These are phyloP conservation scores for Pseudocercospora macadamiae DNA, from an alignment of 2,329 filamentous ascomycete species.

Conservation along the genomic window DNA sequence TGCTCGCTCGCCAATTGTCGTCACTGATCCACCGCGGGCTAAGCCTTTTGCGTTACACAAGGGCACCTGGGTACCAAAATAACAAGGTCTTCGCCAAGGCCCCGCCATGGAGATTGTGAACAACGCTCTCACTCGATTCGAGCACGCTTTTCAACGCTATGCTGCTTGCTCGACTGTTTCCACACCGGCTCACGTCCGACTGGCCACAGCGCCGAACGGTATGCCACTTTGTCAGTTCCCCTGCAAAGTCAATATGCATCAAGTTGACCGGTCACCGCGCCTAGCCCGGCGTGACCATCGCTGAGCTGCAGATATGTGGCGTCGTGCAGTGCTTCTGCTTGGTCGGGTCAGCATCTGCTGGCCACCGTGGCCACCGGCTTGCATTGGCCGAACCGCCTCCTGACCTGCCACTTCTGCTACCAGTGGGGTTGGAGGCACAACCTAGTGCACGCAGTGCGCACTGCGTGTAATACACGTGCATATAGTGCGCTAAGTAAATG, in stretches of 20 bases:
- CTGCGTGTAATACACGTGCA: no score
- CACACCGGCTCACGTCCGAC: neutral
- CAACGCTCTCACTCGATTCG: neutral
- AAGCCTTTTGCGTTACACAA: neutral
- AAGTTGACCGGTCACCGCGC: neutral
- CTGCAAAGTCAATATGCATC: neutral
- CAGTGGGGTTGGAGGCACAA: no score
- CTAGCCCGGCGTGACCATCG: neutral
- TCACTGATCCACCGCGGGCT: neutral
- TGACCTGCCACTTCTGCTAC: neutral
- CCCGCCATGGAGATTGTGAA: neutral
- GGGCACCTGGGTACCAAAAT: neutral
- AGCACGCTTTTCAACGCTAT: no score
- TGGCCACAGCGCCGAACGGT: neutral
- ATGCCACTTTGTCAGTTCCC: constrained; percentile 1
- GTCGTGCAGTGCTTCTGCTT: neutral
- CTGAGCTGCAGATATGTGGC: neutral
- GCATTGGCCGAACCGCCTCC: constrained; percentile 7
- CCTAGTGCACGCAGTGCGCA: no score
- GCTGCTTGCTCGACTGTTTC: no score
- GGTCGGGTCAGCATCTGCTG: constrained; percentile 1
- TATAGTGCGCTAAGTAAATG: no score
- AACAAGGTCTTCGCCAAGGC: neutral
- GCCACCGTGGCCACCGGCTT: neutral
- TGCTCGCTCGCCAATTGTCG: neutral